A percentile compares a stretch with the other conserved stretches of the same genome.
Evolutionary conservation across 345 rosid species (phyloP).

Genomic region (Populus pruinosa): DNA sequence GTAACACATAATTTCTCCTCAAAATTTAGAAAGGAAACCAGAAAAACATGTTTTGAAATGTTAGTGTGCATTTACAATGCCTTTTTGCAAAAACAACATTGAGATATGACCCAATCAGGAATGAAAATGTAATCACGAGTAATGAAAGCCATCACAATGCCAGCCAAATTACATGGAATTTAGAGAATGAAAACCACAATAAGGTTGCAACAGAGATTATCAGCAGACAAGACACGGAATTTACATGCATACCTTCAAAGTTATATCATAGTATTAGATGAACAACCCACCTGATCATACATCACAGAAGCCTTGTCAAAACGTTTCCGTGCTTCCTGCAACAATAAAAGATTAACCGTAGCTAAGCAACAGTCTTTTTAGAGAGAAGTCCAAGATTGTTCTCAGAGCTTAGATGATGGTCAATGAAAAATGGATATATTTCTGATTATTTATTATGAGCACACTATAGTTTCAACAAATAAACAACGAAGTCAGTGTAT

Average conservation of each 20-base stretch:
- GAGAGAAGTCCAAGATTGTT: too few relatives aligned
- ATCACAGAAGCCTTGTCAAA: conserved; percentile 68
- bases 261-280: conserved; percentile 4
- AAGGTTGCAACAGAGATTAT: not conserved
- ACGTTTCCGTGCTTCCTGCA: conserved; percentile 73
- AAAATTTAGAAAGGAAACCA: too few relatives aligned
- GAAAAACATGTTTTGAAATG: too few relatives aligned
- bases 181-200: not conserved
- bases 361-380: not conserved
- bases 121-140: not conserved
- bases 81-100: too few relatives aligned
- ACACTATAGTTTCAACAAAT: not conserved
- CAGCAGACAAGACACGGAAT: not conserved
- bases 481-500: not conserved
- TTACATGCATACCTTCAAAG: not conserved
- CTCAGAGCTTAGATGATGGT: too few relatives aligned
- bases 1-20: too few relatives aligned
- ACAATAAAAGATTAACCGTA: conserved; percentile 4
- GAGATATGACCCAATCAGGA: too few relatives aligned
- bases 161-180: not conserved
- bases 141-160: not conserved
- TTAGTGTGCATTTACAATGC: too few relatives aligned
- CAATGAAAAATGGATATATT: too few relatives aligned
- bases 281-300: conserved; percentile 59
- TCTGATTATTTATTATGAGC: not conserved